These are phyloP conservation scores for Salix brachista DNA, from an alignment of 345 rosid genomes.

Conservation along the genomic window DNA sequence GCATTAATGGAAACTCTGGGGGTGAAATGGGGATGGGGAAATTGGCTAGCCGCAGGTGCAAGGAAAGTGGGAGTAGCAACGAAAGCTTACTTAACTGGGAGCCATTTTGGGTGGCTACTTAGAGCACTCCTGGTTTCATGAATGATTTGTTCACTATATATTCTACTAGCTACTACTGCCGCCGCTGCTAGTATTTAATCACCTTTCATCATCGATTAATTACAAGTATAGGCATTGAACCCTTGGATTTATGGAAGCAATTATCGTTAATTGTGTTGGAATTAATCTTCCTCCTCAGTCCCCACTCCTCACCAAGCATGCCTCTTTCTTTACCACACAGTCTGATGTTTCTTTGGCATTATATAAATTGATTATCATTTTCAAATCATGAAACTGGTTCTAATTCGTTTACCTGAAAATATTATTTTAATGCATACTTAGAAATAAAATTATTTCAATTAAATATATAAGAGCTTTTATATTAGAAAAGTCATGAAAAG, in stretches of 20 bases:
- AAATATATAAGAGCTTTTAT: no score
- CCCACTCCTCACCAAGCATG: no score
- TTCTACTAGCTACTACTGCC: no score
- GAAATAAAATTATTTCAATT: no score
- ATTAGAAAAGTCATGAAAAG: no score
- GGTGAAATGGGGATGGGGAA: conserved; percentile 13
- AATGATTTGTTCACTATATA: neutral
- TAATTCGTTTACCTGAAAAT: no score
- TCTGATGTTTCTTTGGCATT: no score
- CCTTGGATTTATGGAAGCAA: conserved; percentile 19
- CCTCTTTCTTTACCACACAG: neutral
- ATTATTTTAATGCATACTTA: no score
- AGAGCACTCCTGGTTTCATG: neutral
- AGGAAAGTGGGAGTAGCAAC: conserved; percentile 14
- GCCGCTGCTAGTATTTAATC: no score
- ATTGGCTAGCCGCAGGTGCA: conserved; percentile 9
- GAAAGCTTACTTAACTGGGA: conserved; percentile 7
- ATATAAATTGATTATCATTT: no score
- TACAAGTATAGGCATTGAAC: neutral
- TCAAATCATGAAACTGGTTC: no score
- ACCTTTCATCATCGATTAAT: neutral
- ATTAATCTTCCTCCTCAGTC: neutral
- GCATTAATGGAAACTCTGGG: neutral
- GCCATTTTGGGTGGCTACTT: conserved; percentile 20
- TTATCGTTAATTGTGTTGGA: conserved; percentile 11